Evolutionary conservation across 768 basidiomycete genomes (phyloP), one percentile per base, ranked within the genome.

Genomic region (Lactarius hengduanensis): DNA sequence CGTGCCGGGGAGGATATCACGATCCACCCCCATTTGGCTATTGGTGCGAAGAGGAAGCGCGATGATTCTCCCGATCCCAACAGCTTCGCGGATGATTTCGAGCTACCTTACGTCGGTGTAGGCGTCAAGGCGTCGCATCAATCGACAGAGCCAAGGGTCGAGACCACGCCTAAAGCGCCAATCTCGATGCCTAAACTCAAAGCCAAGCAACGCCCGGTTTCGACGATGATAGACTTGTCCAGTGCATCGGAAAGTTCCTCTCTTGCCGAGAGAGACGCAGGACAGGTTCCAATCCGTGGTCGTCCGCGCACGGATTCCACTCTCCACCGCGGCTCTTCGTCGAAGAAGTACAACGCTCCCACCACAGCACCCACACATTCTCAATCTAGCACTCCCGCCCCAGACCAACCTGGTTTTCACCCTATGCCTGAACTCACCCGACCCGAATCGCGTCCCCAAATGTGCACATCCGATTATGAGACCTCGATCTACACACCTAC

Each of bases 21-120:
- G 16, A 36, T 71, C 22, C 69, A 70, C 1, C 58, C 59, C 62
- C 64, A 63, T 65, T 74, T 54, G 15, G 61, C 54, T 55, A 62
- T 74, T 30, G 79, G 81, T 41, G 72, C 71, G 68, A 84, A 84
- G 74, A 72, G 83, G 59, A 84, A 83, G 69, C 78, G 76, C 10
- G 74, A 74, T 22, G 80, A 82, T 61, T 73, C 76, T 16, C 79
- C 80, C 26, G 75, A 81, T 77, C 50, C 65, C 40, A 59, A 60
- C 58, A 32, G 67, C 58, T 62, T 62, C 40, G 59, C 56, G 22
- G 71, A 72, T 11, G 76, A 75, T 57, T 82, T 83, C 66, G 77
- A 78, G 57, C 70, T 82, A 13, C 83, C 81, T 9, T 83, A 79
- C 66, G 79, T 81, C 32, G 75, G 78, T 11, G 72, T 73, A 0